A percentile compares a stretch with the other conserved stretches of the same genome.
phyloP scores from a whole-genome alignment of 352 stramenopile genomes.

The Phytophthora cactorum region DNA sequence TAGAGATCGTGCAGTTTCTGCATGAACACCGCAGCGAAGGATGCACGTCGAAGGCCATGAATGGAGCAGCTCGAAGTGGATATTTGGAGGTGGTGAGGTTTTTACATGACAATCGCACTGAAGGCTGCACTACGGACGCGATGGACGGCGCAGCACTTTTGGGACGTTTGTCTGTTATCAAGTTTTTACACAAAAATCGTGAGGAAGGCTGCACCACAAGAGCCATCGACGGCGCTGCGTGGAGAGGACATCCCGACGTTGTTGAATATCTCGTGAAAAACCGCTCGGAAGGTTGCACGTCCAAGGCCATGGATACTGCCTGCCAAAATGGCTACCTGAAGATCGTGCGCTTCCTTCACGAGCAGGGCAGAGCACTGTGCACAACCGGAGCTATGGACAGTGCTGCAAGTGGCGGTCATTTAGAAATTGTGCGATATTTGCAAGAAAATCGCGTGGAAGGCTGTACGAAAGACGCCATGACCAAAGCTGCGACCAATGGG shows the following conservation, averaged over 20 bases:
- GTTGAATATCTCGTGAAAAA: conserved; percentile 38
- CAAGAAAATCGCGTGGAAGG: conserved; percentile 43
- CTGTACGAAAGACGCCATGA: conserved; percentile 46
- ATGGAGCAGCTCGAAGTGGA: conserved; percentile 36
- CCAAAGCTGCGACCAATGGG: conserved; percentile 39
- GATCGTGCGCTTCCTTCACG: conserved; percentile 35
- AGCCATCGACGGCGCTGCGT: conserved; percentile 41
- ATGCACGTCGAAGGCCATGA: conserved; percentile 41
- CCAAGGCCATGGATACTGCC: conserved; percentile 38
- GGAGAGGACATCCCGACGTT: conserved; percentile 42
- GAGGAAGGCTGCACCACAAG: conserved; percentile 39
- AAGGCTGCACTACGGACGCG: conserved; percentile 43
- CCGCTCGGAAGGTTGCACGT: conserved; percentile 39
- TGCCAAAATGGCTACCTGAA: conserved; percentile 40
- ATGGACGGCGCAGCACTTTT: conserved; percentile 49
- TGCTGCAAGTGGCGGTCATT: conserved; percentile 32
- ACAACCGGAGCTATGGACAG: conserved; percentile 43
- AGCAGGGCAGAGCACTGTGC: conserved; percentile 20
- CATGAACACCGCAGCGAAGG: conserved; percentile 41
- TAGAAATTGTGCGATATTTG: conserved; percentile 42
- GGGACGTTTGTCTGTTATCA: conserved; percentile 39
- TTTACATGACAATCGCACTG: conserved; percentile 32
- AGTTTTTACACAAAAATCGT: conserved; percentile 41
- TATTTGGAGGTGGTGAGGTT: conserved; percentile 38
- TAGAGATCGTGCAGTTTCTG: conserved; percentile 40